A percentile compares a stretch with the other conserved stretches of the same genome.
phyloP scores from a whole-genome alignment of 129 eudicot genomes.

The sunflower (Helianthus annuus) region DNA sequence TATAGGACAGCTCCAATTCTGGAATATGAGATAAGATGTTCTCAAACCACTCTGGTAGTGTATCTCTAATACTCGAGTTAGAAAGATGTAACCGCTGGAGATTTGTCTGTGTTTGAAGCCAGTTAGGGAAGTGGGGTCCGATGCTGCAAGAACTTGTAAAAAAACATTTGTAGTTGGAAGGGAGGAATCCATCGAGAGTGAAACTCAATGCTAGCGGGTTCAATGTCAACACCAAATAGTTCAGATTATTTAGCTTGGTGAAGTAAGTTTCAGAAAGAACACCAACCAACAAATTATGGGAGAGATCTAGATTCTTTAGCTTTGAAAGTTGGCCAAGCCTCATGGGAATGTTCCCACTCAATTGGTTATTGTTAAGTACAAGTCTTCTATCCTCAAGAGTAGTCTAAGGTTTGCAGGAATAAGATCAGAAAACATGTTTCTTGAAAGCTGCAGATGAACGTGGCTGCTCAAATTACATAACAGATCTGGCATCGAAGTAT shows the following conservation, averaged over 20 bases:
- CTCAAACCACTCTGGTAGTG: constrained; percentile 3
- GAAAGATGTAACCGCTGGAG: background rate
- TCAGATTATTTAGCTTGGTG: background rate
- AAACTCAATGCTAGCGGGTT: background rate
- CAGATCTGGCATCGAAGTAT: too few relatives aligned
- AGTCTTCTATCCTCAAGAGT: too few relatives aligned
- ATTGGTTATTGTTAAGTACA: too few relatives aligned
- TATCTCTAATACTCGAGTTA: constrained; percentile 13
- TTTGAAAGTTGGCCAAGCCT: too few relatives aligned
- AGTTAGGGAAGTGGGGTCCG: background rate
- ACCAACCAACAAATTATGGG: background rate
- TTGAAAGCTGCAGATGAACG: too few relatives aligned
- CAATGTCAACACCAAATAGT: background rate
- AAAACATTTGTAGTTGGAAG: constrained; percentile 13
- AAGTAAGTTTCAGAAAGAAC: constrained; percentile 6
- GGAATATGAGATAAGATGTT: background rate
- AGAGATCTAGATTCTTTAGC: background rate
- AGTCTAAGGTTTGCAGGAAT: too few relatives aligned
- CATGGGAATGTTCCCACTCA: too few relatives aligned
- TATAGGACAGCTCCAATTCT: background rate
- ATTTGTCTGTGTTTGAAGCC: constrained; percentile 9
- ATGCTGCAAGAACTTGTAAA: too few relatives aligned
- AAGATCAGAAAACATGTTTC: too few relatives aligned
- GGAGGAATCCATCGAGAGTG: constrained; percentile 20
- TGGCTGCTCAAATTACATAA: too few relatives aligned